Evolutionary conservation across 2,329 filamentous ascomycete species (phyloP), one percentile per base, ranked within the genome.

Genomic region (Cladobotryum protrusum): DNA sequence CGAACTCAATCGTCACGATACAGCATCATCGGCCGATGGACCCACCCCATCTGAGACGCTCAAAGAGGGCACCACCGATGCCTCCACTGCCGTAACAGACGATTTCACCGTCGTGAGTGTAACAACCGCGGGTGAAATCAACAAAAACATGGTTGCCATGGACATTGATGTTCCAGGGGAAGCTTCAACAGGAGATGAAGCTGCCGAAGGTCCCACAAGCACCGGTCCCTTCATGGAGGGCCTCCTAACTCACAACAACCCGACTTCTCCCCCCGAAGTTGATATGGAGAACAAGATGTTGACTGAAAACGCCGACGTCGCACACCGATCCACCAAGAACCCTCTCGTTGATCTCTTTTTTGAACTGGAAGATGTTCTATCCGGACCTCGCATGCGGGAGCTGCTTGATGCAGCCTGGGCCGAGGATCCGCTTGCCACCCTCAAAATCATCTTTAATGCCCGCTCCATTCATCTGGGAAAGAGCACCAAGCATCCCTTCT

Each of bases 401-500:
- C 58, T 76, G 1, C 71, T 83, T 29, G 59, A 72, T 2, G 52
- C 61, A 2, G 73, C 79, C 1, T 84, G 79, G 79, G 56, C 60
- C 2, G 59, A 65, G 1, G 74, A 82, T 52, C 54, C 74, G 0
- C 57, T 73, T 3, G 60, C 68, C 12, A 79, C 79, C 0, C 68
- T 83, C 29, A 80, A 80, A 59, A 72, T 83, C 56, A 77, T 83
- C 55, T 83, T 79, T 70, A 80, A 82, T 52, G 64, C 73, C 1
- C 72, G 81, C 9, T 81, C 77, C n/a, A 82, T 83, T 44, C 79
- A 83, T 51, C 63, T 82, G 0, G 79, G 81, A 14, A 82, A 82
- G 62, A 69, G 70, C 33, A 74, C 71, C 8, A 69, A 68, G 18
- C 49, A 60, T 3, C 66, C 65, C 1, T 77, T 79, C 52, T 83